These are phyloP conservation scores for Fraxinus greggii DNA, from an alignment of 305 asterid species.

Conservation along the genomic window DNA sequence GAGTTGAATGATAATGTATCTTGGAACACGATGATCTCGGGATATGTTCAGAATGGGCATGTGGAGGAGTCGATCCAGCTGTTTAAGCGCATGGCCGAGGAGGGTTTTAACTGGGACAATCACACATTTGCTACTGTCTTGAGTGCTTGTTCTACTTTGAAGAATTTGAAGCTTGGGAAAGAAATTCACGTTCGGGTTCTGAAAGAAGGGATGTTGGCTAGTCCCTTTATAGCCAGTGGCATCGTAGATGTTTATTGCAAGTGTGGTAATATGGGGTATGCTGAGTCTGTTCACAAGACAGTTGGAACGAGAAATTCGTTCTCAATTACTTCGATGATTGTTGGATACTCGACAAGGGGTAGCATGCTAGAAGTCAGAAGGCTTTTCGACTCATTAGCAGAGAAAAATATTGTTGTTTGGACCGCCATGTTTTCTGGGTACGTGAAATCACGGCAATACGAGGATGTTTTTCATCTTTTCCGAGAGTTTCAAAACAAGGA, in stretches of 20 bases:
- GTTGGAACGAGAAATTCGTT: slow-evolving; percentile 42
- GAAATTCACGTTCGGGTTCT: slow-evolving; percentile 70
- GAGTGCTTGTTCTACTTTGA: slow-evolving; percentile 60
- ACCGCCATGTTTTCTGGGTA: slow-evolving; percentile 76
- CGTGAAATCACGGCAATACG: slow-evolving; percentile 48
- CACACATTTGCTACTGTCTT: slow-evolving; percentile 63
- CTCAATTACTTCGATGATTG: slow-evolving; percentile 65
- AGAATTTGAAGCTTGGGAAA: slow-evolving; percentile 60
- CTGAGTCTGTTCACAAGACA: slow-evolving; percentile 42
- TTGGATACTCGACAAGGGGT: slow-evolving; percentile 62
- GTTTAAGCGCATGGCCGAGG: slow-evolving; percentile 50
- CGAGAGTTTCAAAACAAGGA: slow-evolving; percentile 40
- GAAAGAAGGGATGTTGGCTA: slow-evolving; percentile 48
- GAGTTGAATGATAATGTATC: slow-evolving; percentile 63
- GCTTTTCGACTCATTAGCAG: slow-evolving; percentile 56
- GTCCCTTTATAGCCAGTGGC: slow-evolving; percentile 67
- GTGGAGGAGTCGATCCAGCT: slow-evolving; percentile 55
- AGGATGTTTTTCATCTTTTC: slow-evolving; percentile 68
- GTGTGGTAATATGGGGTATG: slow-evolving; percentile 61
- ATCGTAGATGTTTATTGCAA: slow-evolving; percentile 67
- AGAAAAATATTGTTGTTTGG: slow-evolving; percentile 66
- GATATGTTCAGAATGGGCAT: slow-evolving; percentile 61
- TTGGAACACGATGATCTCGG: slow-evolving; percentile 86
- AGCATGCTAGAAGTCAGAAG: slow-evolving; percentile 58
- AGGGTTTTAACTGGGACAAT: slow-evolving; percentile 57